Percentiles rank a stretch among this genome's conserved stretches.
Conservation (phyloP, 495 filamentous ascomycete genomes). For the Hypoxylon lienhwacheense region DNA sequence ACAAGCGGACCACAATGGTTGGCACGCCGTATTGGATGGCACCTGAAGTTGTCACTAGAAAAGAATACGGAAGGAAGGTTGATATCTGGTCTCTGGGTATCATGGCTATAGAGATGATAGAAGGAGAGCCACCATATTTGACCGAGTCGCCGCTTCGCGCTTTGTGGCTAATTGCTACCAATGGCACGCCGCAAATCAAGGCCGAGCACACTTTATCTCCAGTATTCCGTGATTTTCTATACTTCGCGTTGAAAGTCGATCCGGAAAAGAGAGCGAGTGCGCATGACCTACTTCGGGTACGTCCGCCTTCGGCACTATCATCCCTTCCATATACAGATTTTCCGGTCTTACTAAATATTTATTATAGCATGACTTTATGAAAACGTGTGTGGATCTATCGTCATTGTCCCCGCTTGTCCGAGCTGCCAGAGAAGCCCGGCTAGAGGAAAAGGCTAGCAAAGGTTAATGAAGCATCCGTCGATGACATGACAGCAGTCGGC, state of each 20-base stretch:
- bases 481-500: not conserved
- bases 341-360: too few species aligned
- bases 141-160: conserved; percentile 93
- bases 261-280: conserved; percentile 95
- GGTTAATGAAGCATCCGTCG: conserved; percentile 41
- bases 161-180: conserved; percentile 94
- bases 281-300: conserved; percentile 85
- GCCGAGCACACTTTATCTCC: conserved; percentile 80
- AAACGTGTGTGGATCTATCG: conserved; percentile 65
- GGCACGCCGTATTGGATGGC: conserved; percentile 99
- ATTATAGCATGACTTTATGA: conserved; percentile 90
- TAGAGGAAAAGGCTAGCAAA: conserved; percentile 79
- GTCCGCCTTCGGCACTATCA: conserved; percentile 35
- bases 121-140: conserved; percentile 95
- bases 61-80: conserved; percentile 97
- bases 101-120: conserved; percentile 99
- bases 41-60: conserved; percentile 93
- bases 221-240: conserved; percentile 85
- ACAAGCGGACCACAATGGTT: conserved; percentile 98
- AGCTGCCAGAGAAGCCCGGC: conserved; percentile 78
- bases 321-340: too few species aligned
- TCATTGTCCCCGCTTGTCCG: conserved; percentile 76
- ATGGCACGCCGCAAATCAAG: conserved; percentile 93
- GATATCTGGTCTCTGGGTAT: conserved; percentile 99
- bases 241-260: conserved; percentile 90